Percentiles rank a stretch among this genome's conserved stretches.
Conservation (phyloP, 345 rosid species). For the Physaria fendleri region DNA sequence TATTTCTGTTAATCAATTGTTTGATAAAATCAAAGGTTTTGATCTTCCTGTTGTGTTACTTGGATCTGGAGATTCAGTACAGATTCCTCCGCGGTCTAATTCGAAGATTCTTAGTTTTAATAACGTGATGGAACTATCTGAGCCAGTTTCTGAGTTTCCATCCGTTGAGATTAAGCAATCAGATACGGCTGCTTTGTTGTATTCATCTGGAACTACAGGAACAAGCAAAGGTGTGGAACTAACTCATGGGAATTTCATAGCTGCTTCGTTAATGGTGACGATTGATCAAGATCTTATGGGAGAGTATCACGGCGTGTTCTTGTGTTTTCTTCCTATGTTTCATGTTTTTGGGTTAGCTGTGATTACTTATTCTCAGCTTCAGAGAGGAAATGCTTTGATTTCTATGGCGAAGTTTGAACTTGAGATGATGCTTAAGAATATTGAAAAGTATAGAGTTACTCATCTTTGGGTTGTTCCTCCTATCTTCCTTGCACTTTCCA, state of each 20-base stretch:
- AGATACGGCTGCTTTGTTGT: conserved; percentile 59
- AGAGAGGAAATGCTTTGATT: conserved; percentile 50
- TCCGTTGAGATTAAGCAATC: conserved; percentile 40
- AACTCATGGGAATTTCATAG: conserved; percentile 74
- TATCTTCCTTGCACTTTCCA: conserved; percentile 72
- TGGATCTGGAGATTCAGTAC: conserved; percentile 33
- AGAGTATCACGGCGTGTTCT: conserved; percentile 40
- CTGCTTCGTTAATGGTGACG: conserved; percentile 50
- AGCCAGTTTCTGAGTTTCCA: conserved; percentile 42
- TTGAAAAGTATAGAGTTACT: conserved; percentile 59
- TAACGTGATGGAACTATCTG: conserved; percentile 43
- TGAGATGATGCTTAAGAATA: conserved; percentile 39
- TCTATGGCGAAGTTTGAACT: conserved; percentile 70
- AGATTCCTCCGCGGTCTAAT: conserved; percentile 8
- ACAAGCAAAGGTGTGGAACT: conserved; percentile 76
- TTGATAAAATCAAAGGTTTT: conserved; percentile 52
- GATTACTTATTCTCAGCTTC: conserved; percentile 48
- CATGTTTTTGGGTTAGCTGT: conserved; percentile 76
- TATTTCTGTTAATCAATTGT: conserved; percentile 51
- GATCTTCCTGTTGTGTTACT: conserved; percentile 54
- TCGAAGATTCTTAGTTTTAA: conserved; percentile 36
- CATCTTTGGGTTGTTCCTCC: conserved; percentile 89
- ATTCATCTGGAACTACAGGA: conserved; percentile 93
- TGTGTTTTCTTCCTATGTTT: conserved; percentile 83
- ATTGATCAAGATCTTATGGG: conserved; percentile 46